Evolutionary conservation across 164 flowering plant genomes (phyloP), one percentile per base, ranked within the genome.

Genomic region (Vitis amurensis): DNA sequence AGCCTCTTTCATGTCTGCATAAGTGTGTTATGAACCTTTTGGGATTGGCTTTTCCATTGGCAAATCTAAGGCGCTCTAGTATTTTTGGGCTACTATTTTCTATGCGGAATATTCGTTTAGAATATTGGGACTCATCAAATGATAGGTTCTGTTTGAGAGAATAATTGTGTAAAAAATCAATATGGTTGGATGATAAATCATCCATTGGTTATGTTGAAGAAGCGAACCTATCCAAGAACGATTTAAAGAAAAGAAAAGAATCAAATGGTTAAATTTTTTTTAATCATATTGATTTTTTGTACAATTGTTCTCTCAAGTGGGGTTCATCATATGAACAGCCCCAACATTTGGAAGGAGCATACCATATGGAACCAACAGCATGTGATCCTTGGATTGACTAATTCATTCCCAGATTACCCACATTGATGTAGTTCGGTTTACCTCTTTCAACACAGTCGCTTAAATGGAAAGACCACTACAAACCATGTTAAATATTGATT

Each of bases 141-240:
- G 59, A 57, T 57, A 11, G 29, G 0, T 23, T 14, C 0, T 9
- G 9, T 16, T 31, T 61, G n/a, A 61, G 48, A 61, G 9, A 15
- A 31, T 15, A 37, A 61, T 29, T 19, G 52, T 10, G 37, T 9
- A 3, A 50, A 59, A 68, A 59, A 59, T 16, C n/a, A 56, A 9
- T 29, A 29, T 56, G 63, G 55, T 8, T 68, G 70, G 15, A 48
- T 50, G 27, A 29, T 68, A n/a, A n/a, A 58, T 48, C 19, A 17
- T 44, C 55, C 15, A 14, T 23, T 12, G 59, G 12, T 52, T 13
- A 55, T 47, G 16, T 17, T 56, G 8, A 67, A 12, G 55, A 8
- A 23, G 27, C 27, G 2, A 23, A 23, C 27, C 27, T 23, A 23
- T 23, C 27, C 27, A 23, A 23, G 27, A 1, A 23, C 27, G 1